These are phyloP conservation scores for Pichia sp. DNA, from an alignment of 1,139 yeast genomes.

Conservation along the genomic window DNA sequence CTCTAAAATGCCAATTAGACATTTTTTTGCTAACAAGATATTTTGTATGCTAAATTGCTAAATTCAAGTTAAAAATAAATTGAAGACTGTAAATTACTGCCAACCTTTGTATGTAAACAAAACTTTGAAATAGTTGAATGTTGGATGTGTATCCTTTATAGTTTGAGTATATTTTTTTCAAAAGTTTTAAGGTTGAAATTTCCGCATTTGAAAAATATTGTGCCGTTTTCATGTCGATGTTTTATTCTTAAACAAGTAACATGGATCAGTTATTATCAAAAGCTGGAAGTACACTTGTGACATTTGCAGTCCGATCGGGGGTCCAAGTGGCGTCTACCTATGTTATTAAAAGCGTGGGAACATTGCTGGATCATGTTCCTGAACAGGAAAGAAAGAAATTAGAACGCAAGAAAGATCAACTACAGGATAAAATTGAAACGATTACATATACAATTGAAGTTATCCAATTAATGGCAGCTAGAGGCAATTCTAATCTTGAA, in stretches of 20 bases:
- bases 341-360: conserved; percentile 61
- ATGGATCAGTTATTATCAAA: conserved; percentile 27
- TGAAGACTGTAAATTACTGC: too few species aligned
- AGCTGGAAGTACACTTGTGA: conserved; percentile 74
- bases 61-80: too few species aligned
- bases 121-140: too few species aligned
- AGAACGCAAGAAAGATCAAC: conserved; percentile 37
- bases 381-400: conserved; percentile 45
- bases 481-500: conserved; percentile 62
- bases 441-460: conserved; percentile 66
- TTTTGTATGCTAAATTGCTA: too few species aligned
- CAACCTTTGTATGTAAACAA: too few species aligned
- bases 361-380: conserved; percentile 57
- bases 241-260: not conserved
- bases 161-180: too few species aligned
- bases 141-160: too few species aligned
- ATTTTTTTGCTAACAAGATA: too few species aligned
- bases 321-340: conserved; percentile 70
- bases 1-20: too few species aligned
- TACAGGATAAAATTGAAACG: conserved; percentile 57
- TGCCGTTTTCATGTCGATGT: not conserved
- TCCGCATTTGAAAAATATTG: not conserved
- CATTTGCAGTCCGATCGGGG: conserved; percentile 75
- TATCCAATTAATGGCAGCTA: conserved; percentile 59
- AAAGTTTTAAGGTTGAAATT: not conserved